phyloP scores from a whole-genome alignment of 192 early-diverging fungal species.

The Paraglomus occultum region DNA sequence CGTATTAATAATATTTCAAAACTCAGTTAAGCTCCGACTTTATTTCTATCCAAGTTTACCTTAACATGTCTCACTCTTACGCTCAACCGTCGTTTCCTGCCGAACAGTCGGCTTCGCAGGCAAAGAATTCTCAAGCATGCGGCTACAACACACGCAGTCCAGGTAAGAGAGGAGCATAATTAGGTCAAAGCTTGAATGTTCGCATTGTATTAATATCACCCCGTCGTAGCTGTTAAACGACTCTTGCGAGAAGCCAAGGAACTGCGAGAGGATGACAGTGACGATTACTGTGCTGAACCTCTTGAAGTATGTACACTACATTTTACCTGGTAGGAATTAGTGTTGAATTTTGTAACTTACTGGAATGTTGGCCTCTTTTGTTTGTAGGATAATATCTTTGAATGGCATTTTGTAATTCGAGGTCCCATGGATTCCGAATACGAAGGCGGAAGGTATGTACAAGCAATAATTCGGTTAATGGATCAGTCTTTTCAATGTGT shows the following conservation, averaged over 20 bases:
- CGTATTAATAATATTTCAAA: no score
- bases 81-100: no score
- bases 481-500: not conserved
- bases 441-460: constrained; percentile 65
- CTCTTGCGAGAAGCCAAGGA: constrained; percentile 78
- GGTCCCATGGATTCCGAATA: constrained; percentile 87
- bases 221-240: constrained; percentile 65
- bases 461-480: not conserved
- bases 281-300: constrained; percentile 73
- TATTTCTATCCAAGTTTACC: no score
- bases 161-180: no score
- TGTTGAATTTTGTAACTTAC: not conserved
- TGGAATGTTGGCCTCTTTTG: not conserved
- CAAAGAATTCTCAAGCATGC: no score
- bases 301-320: constrained; percentile 48
- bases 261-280: constrained; percentile 62
- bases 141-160: no score
- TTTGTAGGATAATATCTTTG: constrained; percentile 85
- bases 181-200: no score
- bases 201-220: no score
- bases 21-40: no score
- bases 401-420: constrained; percentile 96
- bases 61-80: no score
- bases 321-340: not conserved
- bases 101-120: no score